Evolutionary conservation across 192 early-diverging fungal species (phyloP).

Genomic region (Podila clonocystis): DNA sequence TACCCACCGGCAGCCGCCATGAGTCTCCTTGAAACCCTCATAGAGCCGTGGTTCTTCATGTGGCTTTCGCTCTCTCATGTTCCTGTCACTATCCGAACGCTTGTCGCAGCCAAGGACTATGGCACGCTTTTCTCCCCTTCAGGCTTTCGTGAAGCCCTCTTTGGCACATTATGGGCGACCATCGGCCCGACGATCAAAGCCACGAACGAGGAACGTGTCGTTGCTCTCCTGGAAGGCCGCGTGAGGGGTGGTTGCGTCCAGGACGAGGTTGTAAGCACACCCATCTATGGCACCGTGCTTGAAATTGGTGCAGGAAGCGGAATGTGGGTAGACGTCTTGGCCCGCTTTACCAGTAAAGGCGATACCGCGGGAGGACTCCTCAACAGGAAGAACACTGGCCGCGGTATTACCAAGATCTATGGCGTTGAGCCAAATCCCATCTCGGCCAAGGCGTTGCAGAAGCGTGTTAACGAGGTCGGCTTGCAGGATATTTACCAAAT

Average conservation of each 20-base stretch:
- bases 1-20: background rate
- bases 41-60: constrained; percentile 6
- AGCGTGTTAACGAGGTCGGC: constrained; percentile 7
- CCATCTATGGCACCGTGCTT: constrained; percentile 13
- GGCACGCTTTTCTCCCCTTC: constrained; percentile 8
- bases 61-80: constrained; percentile 6
- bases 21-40: background rate
- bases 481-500: constrained; percentile 13
- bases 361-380: background rate
- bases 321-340: constrained; percentile 15
- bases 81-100: constrained; percentile 2
- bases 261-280: constrained; percentile 4
- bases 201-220: background rate
- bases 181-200: constrained; percentile 1
- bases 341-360: background rate
- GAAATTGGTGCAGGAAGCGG: constrained; percentile 19
- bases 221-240: constrained; percentile 9
- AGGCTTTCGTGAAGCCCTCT: constrained; percentile 11
- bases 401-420: constrained; percentile 18
- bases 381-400: background rate
- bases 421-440: constrained; percentile 12
- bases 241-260: constrained; percentile 7
- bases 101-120: constrained; percentile 10
- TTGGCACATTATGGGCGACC: constrained; percentile 9
- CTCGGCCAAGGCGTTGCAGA: constrained; percentile 9